A percentile compares a stretch with the other conserved stretches of the same genome.
Conservation (phyloP, 805 yeast species). For the Ogataea populi-albae region DNA sequence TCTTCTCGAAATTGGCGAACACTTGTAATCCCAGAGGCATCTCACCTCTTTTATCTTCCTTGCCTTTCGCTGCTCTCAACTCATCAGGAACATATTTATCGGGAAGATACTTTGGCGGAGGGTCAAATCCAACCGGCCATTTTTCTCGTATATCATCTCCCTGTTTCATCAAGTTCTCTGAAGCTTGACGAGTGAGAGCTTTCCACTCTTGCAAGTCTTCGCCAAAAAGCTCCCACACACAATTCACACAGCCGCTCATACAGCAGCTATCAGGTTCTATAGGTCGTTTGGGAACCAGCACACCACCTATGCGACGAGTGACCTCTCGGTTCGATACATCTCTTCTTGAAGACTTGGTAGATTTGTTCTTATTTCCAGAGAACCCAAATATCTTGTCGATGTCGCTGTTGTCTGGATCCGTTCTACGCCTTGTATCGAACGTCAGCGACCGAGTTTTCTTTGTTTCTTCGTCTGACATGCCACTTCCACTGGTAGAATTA, state of each 20-base stretch:
- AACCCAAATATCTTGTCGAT: conserved; percentile 31
- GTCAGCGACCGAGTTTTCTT: conserved; percentile 15
- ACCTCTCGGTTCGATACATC: conserved; percentile 35
- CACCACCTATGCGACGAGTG: conserved; percentile 51
- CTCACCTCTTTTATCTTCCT: conserved; percentile 43
- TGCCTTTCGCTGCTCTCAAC: conserved; percentile 23
- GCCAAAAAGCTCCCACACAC: conserved; percentile 92
- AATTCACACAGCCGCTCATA: conserved; percentile 94
- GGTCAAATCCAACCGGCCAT: conserved; percentile 69
- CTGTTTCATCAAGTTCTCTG: conserved; percentile 32
- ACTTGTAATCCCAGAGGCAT: conserved; percentile 77
- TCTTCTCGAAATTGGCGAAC: conserved; percentile 80
- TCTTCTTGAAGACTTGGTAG: conserved; percentile 33
- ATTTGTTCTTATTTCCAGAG: conserved; percentile 28
- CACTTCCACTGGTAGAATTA: conserved; percentile 14
- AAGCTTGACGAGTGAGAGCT: conserved; percentile 56
- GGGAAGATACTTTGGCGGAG: conserved; percentile 44
- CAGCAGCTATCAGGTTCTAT: conserved; percentile 94
- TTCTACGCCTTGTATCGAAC: conserved; percentile 26
- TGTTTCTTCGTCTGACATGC: conserved; percentile 13
- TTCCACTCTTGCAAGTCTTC: conserved; percentile 90
- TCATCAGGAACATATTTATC: conserved; percentile 43
- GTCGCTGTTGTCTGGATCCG: conserved; percentile 17
- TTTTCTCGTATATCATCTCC: conserved; percentile 44
- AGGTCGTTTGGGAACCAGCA: conserved; percentile 80